Conservation (phyloP, 371 early-diverging fungal genomes). For the Hamiltosporidium tvaerminnensis region DNA sequence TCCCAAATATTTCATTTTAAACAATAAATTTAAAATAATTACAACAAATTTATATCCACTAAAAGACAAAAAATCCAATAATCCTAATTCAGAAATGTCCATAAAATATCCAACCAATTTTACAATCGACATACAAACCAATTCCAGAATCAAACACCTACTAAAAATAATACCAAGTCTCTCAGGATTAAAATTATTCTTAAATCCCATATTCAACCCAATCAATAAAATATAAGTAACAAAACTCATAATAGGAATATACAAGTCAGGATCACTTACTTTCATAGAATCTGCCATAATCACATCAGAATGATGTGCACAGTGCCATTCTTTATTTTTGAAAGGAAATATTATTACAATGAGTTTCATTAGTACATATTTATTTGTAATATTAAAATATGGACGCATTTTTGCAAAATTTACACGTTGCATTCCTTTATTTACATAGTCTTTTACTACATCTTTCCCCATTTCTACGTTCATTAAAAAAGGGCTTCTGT, state of each 20-base stretch:
- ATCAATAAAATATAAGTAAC: conserved; percentile 40
- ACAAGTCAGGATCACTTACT: conserved; percentile 44
- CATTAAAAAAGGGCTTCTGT: too few species aligned
- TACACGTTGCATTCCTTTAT: conserved; percentile 30
- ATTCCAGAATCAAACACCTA: conserved; percentile 21
- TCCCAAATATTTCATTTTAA: conserved; percentile 7
- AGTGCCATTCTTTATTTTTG: conserved; percentile 21
- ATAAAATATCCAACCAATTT: conserved; percentile 33
- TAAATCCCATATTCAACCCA: conserved; percentile 32
- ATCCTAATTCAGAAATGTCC: conserved; percentile 10
- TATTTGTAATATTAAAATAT: conserved; percentile 50
- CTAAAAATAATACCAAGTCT: conserved; percentile 36
- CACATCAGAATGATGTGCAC: not conserved
- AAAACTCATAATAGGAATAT: conserved; percentile 47
- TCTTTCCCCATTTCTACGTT: too few species aligned
- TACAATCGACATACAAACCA: conserved; percentile 11
- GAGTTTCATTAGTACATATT: conserved; percentile 36
- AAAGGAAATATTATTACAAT: conserved; percentile 47
- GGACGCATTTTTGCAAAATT: conserved; percentile 25
- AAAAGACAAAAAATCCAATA: conserved; percentile 31
- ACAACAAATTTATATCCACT: conserved; percentile 48
- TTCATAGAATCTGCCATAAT: not conserved
- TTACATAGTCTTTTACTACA: conserved; percentile 40
- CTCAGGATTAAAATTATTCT: conserved; percentile 44
- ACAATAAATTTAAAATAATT: conserved; percentile 18